Conservation (phyloP, 768 basidiomycete species). For the Lentinus brumalis region DNA sequence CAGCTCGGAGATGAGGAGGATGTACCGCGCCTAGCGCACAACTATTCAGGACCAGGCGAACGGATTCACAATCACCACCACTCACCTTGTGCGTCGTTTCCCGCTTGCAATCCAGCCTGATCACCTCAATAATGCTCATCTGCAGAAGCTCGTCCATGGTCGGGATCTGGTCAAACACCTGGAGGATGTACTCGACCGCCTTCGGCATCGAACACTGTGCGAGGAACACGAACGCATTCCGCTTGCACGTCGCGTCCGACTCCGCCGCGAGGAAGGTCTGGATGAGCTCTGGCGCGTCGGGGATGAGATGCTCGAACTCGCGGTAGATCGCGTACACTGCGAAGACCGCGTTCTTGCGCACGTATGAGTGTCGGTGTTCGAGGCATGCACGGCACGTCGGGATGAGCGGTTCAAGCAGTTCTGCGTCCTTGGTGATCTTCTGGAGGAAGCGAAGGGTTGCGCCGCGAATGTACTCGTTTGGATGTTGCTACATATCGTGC, state of each 20-base stretch:
- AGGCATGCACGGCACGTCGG: slow-evolving; percentile 93
- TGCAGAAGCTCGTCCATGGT: slow-evolving; percentile 90
- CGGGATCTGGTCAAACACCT: slow-evolving; percentile 81
- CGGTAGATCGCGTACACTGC: slow-evolving; percentile 94
- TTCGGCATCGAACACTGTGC: slow-evolving; percentile 83
- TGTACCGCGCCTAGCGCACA: slow-evolving; percentile 76
- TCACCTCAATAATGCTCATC: slow-evolving; percentile 94
- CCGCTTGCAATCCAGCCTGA: slow-evolving; percentile 83
- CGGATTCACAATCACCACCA: slow-evolving; percentile 5
- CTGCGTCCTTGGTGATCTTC: slow-evolving; percentile 90
- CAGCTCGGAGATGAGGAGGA: slow-evolving; percentile 90
- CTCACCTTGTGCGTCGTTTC: slow-evolving; percentile 83
- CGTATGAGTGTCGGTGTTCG: slow-evolving; percentile 97
- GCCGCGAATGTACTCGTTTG: slow-evolving; percentile 98
- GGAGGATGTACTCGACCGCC: slow-evolving; percentile 89
- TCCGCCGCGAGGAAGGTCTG: slow-evolving; percentile 96
- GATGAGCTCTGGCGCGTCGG: slow-evolving; percentile 94
- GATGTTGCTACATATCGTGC: slow-evolving; percentile 76
- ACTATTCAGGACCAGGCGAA: background rate
- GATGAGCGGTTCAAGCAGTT: slow-evolving; percentile 93
- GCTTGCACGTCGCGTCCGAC: slow-evolving; percentile 93
- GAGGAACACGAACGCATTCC: slow-evolving; percentile 96
- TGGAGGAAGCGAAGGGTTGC: slow-evolving; percentile 96
- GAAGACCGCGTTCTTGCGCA: slow-evolving; percentile 98
- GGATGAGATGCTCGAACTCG: slow-evolving; percentile 91